A percentile compares a stretch with the other conserved stretches of the same genome.
Conservation (phyloP, 495 filamentous ascomycete species). For the Cetradonia linearis region DNA sequence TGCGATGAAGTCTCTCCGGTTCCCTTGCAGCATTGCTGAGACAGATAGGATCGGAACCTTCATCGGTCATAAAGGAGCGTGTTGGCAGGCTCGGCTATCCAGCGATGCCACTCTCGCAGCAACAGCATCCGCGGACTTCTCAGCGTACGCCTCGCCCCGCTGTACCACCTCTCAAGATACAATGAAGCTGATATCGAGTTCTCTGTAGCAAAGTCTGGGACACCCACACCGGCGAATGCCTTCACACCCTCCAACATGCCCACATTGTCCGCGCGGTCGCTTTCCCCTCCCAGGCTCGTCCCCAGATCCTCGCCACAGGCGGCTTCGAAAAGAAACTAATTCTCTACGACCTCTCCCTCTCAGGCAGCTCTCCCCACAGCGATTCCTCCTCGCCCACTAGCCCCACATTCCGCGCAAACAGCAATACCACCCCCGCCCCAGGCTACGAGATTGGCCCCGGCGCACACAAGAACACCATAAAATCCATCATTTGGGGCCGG, state of each 20-base stretch:
- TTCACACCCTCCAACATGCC: constrained; percentile 77
- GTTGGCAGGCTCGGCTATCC: constrained; percentile 88
- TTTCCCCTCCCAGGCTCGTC: constrained; percentile 65
- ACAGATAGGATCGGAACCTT: constrained; percentile 82
- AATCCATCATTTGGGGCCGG: constrained; percentile 82
- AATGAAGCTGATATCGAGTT: constrained; percentile 1
- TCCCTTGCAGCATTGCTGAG: constrained; percentile 2
- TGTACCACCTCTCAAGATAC: not conserved
- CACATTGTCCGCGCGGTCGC: constrained; percentile 93
- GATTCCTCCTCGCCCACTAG: constrained; percentile 33
- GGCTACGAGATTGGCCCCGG: constrained; percentile 82
- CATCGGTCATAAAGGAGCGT: constrained; percentile 93
- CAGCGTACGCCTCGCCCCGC: constrained; percentile 51
- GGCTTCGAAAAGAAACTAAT: constrained; percentile 94
- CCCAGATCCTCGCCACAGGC: constrained; percentile 77
- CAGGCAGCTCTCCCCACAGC: constrained; percentile 31
- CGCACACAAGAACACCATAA: constrained; percentile 77
- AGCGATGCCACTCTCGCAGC: constrained; percentile 80
- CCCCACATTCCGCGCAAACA: constrained; percentile 21
- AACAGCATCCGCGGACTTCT: constrained; percentile 92
- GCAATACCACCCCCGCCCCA: constrained; percentile 31
- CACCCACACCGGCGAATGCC: constrained; percentile 82
- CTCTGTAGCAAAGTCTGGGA: constrained; percentile 80
- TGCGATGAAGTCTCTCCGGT: constrained; percentile 29
- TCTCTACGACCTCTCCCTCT: constrained; percentile 71